phyloP scores from a whole-genome alignment of 140 eudicot genomes.

The Senecio squalidus region DNA sequence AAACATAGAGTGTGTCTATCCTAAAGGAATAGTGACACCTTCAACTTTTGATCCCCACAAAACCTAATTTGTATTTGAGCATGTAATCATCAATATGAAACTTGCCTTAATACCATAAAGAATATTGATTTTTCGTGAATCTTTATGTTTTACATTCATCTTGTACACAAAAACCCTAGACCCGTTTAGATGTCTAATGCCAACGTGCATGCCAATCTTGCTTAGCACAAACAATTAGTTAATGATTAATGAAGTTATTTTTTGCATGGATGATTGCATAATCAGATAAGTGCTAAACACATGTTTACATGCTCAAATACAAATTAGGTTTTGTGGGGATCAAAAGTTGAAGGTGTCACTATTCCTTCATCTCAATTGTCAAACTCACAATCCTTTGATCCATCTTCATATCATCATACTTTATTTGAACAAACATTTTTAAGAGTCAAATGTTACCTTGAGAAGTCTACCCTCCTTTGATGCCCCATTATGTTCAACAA shows the following conservation, averaged over 20 bases:
- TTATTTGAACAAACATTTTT: conserved; percentile 37
- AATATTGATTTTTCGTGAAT: too few relatives aligned
- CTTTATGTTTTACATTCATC: too few relatives aligned
- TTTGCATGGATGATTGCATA: conserved; percentile 26
- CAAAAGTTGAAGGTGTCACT: conserved; percentile 17
- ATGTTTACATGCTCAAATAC: conserved; percentile 8
- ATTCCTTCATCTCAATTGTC: conserved; percentile 4
- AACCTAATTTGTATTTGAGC: not conserved
- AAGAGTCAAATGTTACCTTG: conserved; percentile 36
- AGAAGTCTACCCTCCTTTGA: conserved; percentile 29
- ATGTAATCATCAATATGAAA: conserved; percentile 10
- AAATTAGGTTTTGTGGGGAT: conserved; percentile 10
- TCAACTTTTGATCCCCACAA: conserved; percentile 18
- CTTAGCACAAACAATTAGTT: not conserved
- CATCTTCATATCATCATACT: conserved; percentile 35
- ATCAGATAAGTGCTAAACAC: conserved; percentile 7
- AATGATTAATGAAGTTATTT: conserved; percentile 4
- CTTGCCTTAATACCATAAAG: too few relatives aligned
- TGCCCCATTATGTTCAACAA: conserved; percentile 28
- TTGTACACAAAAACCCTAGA: too few relatives aligned
- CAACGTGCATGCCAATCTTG: conserved; percentile 14
- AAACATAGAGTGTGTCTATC: too few relatives aligned
- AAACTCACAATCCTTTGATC: conserved; percentile 13
- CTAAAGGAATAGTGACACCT: conserved; percentile 13
- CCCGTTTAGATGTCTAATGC: not conserved